These are phyloP conservation scores for Camellia oleifera DNA, from an alignment of 179 eudicot species.

Conservation along the genomic window DNA sequence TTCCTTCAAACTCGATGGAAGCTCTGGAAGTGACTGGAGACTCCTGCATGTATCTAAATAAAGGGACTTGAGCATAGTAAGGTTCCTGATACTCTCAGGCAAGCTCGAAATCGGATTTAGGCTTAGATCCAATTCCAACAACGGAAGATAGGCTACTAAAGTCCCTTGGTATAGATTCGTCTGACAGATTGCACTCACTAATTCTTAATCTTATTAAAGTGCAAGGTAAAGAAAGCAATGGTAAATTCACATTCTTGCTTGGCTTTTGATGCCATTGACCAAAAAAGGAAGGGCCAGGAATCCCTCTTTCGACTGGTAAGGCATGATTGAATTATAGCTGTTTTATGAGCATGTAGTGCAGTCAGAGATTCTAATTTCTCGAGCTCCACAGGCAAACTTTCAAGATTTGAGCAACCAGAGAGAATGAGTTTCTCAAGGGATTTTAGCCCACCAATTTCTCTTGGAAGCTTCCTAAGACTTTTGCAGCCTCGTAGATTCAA, in stretches of 20 bases:
- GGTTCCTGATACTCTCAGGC: conserved; percentile 3
- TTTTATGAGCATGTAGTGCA: background rate
- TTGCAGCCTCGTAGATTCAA: conserved; percentile 14
- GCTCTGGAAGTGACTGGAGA: conserved; percentile 5
- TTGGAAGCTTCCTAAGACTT: conserved; percentile 6
- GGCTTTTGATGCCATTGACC: background rate
- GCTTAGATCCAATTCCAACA: conserved; percentile 8
- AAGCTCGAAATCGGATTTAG: conserved; percentile 6
- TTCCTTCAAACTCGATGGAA: background rate
- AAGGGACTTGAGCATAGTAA: background rate
- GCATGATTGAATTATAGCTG: background rate
- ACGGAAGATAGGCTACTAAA: conserved; percentile 1
- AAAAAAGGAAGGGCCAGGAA: background rate
- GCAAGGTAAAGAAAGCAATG: conserved; percentile 1
- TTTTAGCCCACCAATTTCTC: conserved; percentile 4
- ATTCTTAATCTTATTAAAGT: conserved; percentile 1
- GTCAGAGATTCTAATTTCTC: conserved; percentile 2
- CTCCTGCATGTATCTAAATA: conserved; percentile 7
- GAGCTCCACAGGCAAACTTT: background rate
- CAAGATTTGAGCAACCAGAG: conserved; percentile 14
- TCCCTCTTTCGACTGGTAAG: background rate
- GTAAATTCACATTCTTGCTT: background rate
- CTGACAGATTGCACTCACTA: conserved; percentile 12
- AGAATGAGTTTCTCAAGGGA: conserved; percentile 10
- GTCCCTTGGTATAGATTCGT: conserved; percentile 1